These are phyloP conservation scores for Pseudogymnoascus sp. DNA, from an alignment of 2,329 filamentous ascomycete species.

Conservation along the genomic window DNA sequence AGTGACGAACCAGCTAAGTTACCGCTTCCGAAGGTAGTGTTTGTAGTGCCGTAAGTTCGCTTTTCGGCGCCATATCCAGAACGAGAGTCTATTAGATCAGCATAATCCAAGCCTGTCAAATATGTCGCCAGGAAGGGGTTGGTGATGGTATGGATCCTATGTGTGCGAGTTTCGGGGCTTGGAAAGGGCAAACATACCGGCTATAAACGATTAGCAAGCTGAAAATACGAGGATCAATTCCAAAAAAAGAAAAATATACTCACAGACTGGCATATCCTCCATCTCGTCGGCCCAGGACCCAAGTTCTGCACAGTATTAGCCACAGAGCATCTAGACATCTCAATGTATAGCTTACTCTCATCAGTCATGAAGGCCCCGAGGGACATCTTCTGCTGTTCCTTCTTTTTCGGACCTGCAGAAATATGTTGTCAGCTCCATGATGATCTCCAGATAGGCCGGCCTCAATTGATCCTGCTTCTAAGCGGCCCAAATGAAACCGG, in stretches of 20 bases:
- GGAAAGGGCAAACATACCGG: conserved; percentile 24
- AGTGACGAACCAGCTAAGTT: conserved; percentile 24
- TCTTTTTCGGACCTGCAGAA: conserved; percentile 48
- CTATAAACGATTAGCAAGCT: conserved; percentile 24
- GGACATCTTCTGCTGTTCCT: conserved; percentile 89
- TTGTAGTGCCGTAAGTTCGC: conserved; percentile 27
- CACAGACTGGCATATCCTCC: conserved; percentile 56
- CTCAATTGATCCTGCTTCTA: conserved; percentile 4
- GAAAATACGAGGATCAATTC: neutral
- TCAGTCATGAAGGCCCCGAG: conserved; percentile 92
- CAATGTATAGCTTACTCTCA: conserved; percentile 59
- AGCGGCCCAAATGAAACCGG: neutral
- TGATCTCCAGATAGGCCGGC: neutral
- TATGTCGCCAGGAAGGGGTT: neutral
- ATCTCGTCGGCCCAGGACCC: conserved; percentile 99
- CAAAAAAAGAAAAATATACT: conserved; percentile 16
- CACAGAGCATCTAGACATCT: conserved; percentile 38
- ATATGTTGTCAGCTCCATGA: neutral
- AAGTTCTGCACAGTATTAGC: conserved; percentile 44
- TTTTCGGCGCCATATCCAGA: conserved; percentile 27
- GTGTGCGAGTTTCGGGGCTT: neutral
- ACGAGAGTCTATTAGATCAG: conserved; percentile 26
- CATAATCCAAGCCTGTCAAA: neutral
- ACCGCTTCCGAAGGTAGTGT: conserved; percentile 26
- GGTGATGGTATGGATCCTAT: neutral